These are phyloP conservation scores for Kwoniella bestiolae DNA, from an alignment of 768 basidiomycete species.

Conservation along the genomic window DNA sequence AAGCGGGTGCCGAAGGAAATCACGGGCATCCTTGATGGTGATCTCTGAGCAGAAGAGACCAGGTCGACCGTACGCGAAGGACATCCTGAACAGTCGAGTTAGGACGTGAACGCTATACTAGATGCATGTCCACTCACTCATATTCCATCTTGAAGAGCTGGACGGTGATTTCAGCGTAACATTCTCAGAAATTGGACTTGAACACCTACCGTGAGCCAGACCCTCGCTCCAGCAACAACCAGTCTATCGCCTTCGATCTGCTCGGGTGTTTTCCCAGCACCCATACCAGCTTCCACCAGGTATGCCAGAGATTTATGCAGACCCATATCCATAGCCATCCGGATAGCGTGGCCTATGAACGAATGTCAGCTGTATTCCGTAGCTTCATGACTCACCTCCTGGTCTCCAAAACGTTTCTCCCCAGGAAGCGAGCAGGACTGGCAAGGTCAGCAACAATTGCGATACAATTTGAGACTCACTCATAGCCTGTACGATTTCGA, in stretches of 20 bases:
- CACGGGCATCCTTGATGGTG: slow-evolving; percentile 20
- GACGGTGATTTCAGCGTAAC: not conserved
- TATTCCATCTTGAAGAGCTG: slow-evolving; percentile 46
- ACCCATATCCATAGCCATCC: slow-evolving; percentile 50
- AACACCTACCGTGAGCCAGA: slow-evolving; percentile 45
- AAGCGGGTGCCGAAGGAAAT: slow-evolving; percentile 34
- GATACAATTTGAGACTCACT: slow-evolving; percentile 18
- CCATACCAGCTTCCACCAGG: slow-evolving; percentile 43
- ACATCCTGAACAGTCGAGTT: slow-evolving; percentile 22
- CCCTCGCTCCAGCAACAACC: slow-evolving; percentile 44
- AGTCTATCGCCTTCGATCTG: slow-evolving; percentile 38
- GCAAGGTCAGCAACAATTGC: not conserved
- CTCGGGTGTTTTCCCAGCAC: slow-evolving; percentile 32
- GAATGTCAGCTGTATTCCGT: not conserved
- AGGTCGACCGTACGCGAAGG: slow-evolving; percentile 37
- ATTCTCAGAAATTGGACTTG: not conserved
- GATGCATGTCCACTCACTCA: slow-evolving; percentile 38
- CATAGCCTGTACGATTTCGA: slow-evolving; percentile 48
- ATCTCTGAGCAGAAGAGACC: slow-evolving; percentile 24
- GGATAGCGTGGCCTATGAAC: slow-evolving; percentile 38
- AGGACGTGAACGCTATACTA: not conserved
- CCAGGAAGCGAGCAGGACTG: slow-evolving; percentile 47
- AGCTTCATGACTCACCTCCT: slow-evolving; percentile 28
- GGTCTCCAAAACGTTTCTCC: slow-evolving; percentile 49
- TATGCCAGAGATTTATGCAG: slow-evolving; percentile 42